Evolutionary conservation across 495 filamentous ascomycete genomes (phyloP), one percentile per base, ranked within the genome.

Genomic region (Penicillium riverlandense): DNA sequence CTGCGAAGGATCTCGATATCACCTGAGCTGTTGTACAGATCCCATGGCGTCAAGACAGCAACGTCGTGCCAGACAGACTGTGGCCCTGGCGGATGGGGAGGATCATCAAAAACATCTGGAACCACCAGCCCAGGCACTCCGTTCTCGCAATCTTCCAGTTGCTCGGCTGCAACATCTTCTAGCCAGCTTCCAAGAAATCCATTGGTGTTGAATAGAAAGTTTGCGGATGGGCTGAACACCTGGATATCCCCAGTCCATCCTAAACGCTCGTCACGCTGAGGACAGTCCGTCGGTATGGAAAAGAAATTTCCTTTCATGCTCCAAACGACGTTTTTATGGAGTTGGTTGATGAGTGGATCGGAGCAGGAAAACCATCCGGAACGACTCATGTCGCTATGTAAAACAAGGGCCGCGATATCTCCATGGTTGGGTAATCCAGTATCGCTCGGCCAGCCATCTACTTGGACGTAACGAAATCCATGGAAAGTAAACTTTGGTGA

Each of bases 181-280:
- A 79, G 45, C 77, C 77, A 80, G 34, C 62, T 52, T 8, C 62
- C 54, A 16, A 75, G 67, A 55, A 79, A 71, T 4, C 71, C 73
- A 1, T 61, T 47, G 0, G 70, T 66, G 45, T 77, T 64, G 47
- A 75, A 78, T 2, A 80, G 56, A 43, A 70, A 78, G 43, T 63
- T 70, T 3, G 75, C 72, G 0, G 73, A 71, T 0, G 74, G 72
- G 0, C 62, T 57, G 48, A 80, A 80, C 8, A 74, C 62, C 42
- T 75, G 70, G 8, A 70, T 65, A 47, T 80, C 76, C 5, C 77
- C 77, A 0, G 76, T 78, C 77, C 77, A 79, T 1, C 77, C 76
- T 3, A 80, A 50, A 2, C 77, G 66, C 55, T 80, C 77, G 40
- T 80, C 77, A 27, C 77, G 63, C 47, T 77, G 73, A 0, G 76